A percentile compares a stretch with the other conserved stretches of the same genome.
Evolutionary conservation across 2,329 filamentous ascomycete genomes (phyloP).

Genomic region (Pezicula carpinea): DNA sequence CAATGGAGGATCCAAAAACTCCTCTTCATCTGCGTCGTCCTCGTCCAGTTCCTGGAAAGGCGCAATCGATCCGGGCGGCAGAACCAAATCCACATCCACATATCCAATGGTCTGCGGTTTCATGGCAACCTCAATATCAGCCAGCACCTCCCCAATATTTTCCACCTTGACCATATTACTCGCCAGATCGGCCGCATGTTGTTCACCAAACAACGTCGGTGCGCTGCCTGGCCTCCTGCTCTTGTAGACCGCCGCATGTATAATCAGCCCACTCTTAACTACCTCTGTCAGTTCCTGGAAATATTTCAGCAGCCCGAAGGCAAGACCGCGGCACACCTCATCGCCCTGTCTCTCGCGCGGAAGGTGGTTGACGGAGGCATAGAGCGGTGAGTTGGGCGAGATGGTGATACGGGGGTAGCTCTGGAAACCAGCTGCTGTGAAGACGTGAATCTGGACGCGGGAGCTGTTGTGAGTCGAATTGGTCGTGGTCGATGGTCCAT

Average conservation of each 20-base stretch:
- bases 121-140: conserved; percentile 69
- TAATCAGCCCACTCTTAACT: conserved; percentile 67
- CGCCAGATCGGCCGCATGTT: conserved; percentile 88
- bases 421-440: conserved; percentile 82
- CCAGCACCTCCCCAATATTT: conserved; percentile 66
- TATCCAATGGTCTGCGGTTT: conserved; percentile 79
- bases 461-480: conserved; percentile 86
- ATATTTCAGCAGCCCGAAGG: conserved; percentile 91
- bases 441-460: conserved; percentile 90
- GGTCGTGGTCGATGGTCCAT: conserved; percentile 83
- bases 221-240: conserved; percentile 58
- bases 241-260: conserved; percentile 36
- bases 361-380: conserved; percentile 82
- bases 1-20: conserved; percentile 58
- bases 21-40: conserved; percentile 58
- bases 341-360: conserved; percentile 94
- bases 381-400: conserved; percentile 87
- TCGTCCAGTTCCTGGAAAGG: conserved; percentile 58
- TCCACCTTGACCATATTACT: conserved; percentile 80
- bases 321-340: conserved; percentile 84
- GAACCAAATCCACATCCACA: conserved; percentile 80
- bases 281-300: conserved; percentile 79
- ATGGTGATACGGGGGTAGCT: conserved; percentile 89
- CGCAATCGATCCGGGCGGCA: conserved; percentile 71
- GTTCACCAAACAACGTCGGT: conserved; percentile 70